Evolutionary conservation across 345 rosid genomes (phyloP).

Genomic region (Reutealis trisperma): DNA sequence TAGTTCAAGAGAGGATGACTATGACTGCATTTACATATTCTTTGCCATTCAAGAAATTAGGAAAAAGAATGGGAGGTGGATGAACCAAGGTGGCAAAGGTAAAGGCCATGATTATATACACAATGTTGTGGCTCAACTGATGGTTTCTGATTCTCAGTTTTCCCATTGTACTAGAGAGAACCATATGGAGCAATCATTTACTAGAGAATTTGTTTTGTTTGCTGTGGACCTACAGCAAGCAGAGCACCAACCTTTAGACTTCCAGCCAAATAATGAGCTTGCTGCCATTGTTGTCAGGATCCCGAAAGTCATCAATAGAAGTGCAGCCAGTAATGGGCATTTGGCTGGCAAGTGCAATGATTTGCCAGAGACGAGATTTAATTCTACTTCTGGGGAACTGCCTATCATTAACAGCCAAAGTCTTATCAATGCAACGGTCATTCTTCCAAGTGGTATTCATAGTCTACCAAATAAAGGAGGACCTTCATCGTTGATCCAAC

Average conservation of each 20-base stretch:
- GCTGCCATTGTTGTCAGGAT: constrained; percentile 80
- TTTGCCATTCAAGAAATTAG: constrained; percentile 66
- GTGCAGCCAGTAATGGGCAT: constrained; percentile 30
- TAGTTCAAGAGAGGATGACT: constrained; percentile 48
- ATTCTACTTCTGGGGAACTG: constrained; percentile 24
- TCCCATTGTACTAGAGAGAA: constrained; percentile 30
- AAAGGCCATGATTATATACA: constrained; percentile 64
- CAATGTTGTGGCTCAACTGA: constrained; percentile 75
- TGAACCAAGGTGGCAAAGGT: constrained; percentile 61
- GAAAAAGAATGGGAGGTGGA: constrained; percentile 79
- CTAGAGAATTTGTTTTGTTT: constrained; percentile 69
- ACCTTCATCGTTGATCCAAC: constrained; percentile 82
- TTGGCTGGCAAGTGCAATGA: constrained; percentile 26
- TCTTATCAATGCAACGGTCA: constrained; percentile 48
- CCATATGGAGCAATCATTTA: constrained; percentile 31
- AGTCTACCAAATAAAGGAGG: constrained; percentile 82
- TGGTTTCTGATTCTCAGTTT: constrained; percentile 56
- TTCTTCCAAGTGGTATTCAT: constrained; percentile 89
- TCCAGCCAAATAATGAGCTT: constrained; percentile 70
- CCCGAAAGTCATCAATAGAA: constrained; percentile 34
- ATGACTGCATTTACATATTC: constrained; percentile 67
- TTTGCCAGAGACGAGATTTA: constrained; percentile 16
- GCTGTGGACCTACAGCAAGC: constrained; percentile 52
- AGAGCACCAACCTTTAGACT: constrained; percentile 45
- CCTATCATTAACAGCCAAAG: constrained; percentile 29